A percentile compares a stretch with the other conserved stretches of the same genome.
These are phyloP conservation scores for Dalbergia cultrata DNA, from an alignment of 306 rosid species.

Conservation along the genomic window DNA sequence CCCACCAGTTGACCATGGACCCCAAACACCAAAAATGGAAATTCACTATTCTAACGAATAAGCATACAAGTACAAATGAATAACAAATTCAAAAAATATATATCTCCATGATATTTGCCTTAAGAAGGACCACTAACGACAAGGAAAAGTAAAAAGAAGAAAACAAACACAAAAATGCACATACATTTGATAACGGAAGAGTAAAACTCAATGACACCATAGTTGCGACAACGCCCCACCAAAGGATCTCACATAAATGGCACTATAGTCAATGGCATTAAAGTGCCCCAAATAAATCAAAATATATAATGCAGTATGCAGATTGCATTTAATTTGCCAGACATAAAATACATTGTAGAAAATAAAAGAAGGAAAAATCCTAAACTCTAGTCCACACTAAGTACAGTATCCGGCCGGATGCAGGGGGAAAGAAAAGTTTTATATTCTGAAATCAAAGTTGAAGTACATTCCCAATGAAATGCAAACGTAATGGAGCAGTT, in stretches of 20 bases:
- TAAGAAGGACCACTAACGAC: background rate
- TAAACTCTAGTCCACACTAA: slow-evolving; percentile 5
- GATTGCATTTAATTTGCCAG: background rate
- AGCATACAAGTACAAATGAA: background rate
- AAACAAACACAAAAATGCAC: too few species aligned
- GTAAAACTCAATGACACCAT: too few species aligned
- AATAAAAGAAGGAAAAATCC: slow-evolving; percentile 28
- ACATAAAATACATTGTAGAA: slow-evolving; percentile 11
- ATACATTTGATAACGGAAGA: background rate
- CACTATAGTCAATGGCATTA: background rate
- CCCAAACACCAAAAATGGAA: slow-evolving; percentile 1
- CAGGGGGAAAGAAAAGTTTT: slow-evolving; percentile 6
- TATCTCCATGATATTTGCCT: too few species aligned
- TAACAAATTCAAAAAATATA: background rate
- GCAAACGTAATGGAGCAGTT: slow-evolving; percentile 25
- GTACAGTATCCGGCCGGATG: background rate
- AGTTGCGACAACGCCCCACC: too few species aligned
- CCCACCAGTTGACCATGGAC: background rate
- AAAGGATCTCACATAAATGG: too few species aligned
- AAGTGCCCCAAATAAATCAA: slow-evolving; percentile 18
- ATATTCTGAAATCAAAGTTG: background rate
- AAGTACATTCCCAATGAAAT: background rate
- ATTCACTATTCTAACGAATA: slow-evolving; percentile 21
- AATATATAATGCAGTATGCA: slow-evolving; percentile 20
- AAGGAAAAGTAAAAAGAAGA: background rate